Base-by-base conservation (phyloP, 2,329 filamentous ascomycete species). In the Chrysoporthe puriensis region DNA sequence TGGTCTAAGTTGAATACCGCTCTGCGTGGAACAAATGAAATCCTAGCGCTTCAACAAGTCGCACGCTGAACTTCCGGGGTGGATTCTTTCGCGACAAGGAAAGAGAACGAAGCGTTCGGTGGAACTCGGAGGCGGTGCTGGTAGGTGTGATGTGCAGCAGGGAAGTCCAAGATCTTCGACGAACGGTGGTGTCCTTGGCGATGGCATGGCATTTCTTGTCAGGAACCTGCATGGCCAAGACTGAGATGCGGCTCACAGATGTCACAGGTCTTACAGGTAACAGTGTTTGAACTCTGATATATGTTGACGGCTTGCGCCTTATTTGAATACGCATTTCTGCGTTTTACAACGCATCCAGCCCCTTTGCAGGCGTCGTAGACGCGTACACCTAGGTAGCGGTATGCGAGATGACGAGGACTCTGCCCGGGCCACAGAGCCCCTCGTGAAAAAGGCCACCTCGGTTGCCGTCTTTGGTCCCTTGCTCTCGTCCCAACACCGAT, bases 361-460 rank as follows among this genome's bases (percentile, higher is more conserved):
- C 4, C 50, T 54, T 6, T 54, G 50, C 21, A 54, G 11, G 26
- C 50, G 50, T 54, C 50, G 50, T 43, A 4, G 13, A 43, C 57
- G 57, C 57, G 57, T 60, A 40, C 40, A 2, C 57, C 57, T 60
- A 44, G n/a, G 57, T 43, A 43, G 57, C 57, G 57, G 26, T 32
- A 61, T 61, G 59, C 59, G 59, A 48, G 59, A 46, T 61, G 59
- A 61, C 59, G 59, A 61, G 59, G 59, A 40, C 59, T 48, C 16
- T 46, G 42, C 43, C 59, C 21, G 54, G 54, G 8, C 54, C 54
- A 57, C 32, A 57, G 34, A 36, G 32, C 54, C 54, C 18, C 54
- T 36, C 34, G 16, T 16, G 50, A 32, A 13, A n/a, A 18, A 34
- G 14, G 18, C 18, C 54, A 57, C 14, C 54, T 57, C 16, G 54